Evolutionary conservation across 805 yeast species (phyloP).

Genomic region (Candida verbasci): DNA sequence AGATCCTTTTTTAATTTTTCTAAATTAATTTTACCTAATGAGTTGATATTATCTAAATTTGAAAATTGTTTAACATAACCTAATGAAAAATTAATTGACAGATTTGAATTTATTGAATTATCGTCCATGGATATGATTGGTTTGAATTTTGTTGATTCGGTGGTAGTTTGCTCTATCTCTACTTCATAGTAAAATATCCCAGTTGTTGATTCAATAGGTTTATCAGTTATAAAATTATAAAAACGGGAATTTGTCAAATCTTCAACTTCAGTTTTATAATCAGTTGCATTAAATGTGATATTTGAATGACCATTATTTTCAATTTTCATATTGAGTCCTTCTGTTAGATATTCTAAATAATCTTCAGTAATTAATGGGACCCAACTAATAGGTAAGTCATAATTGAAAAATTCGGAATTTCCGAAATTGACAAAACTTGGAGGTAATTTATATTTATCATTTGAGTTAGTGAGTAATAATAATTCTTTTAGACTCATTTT

Average conservation of each 20-base stretch:
- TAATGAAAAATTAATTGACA: slow-evolving; percentile 27
- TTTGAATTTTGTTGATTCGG: slow-evolving; percentile 25
- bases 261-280: neutral
- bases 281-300: slow-evolving; percentile 18
- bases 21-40: slow-evolving; percentile 20
- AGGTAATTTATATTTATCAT: slow-evolving; percentile 20
- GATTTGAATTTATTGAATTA: slow-evolving; percentile 26
- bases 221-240: slow-evolving; percentile 36
- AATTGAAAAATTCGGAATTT: slow-evolving; percentile 17
- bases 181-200: slow-evolving; percentile 41
- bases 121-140: slow-evolving; percentile 33
- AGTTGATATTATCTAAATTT: slow-evolving; percentile 15
- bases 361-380: slow-evolving; percentile 29
- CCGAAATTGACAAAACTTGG: slow-evolving; percentile 24
- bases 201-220: slow-evolving; percentile 25
- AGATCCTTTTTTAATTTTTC: slow-evolving; percentile 26
- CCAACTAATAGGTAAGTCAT: slow-evolving; percentile 37
- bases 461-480: slow-evolving; percentile 15
- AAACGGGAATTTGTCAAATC: slow-evolving; percentile 12
- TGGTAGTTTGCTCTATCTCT: slow-evolving; percentile 29
- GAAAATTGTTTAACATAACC: slow-evolving; percentile 31
- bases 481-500: slow-evolving; percentile 21
- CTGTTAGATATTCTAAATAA: slow-evolving; percentile 18
- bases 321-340: slow-evolving; percentile 20
- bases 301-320: slow-evolving; percentile 26